Conservation (phyloP, 1,284 basidiomycete species). For the Cutaneotrichosporon cutaneum region DNA sequence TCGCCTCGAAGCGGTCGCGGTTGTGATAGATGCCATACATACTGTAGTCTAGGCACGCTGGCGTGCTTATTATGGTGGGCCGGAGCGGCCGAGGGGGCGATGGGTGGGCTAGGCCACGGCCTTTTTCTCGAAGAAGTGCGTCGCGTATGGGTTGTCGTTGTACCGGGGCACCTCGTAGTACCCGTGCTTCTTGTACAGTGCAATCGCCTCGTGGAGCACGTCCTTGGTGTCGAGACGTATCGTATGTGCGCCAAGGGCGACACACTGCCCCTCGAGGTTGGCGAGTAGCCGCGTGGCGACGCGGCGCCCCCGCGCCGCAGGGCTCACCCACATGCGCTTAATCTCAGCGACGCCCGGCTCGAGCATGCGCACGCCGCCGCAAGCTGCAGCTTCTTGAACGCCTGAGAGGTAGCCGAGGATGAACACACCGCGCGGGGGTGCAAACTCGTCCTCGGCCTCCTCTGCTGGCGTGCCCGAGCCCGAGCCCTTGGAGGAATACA, state of each 20-base stretch:
- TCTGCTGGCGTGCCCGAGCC: not conserved
- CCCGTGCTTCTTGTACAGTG: not conserved
- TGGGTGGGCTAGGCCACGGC: not conserved
- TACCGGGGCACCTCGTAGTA: slow-evolving; percentile 1
- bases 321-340: slow-evolving; percentile 4
- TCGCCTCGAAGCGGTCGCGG: too few species aligned
- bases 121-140: slow-evolving; percentile 3
- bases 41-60: not conserved
- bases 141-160: slow-evolving; percentile 5
- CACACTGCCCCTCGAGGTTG: not conserved
- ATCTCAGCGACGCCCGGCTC: slow-evolving; percentile 1
- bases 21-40: not conserved
- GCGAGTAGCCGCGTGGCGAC: not conserved
- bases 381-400: not conserved
- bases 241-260: not conserved
- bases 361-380: slow-evolving; percentile 1
- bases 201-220: not conserved
- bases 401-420: not conserved
- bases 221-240: slow-evolving; percentile 4
- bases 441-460: slow-evolving; percentile 1
- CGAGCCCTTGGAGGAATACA: not conserved
- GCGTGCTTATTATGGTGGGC: not conserved
- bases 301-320: not conserved
- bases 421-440: not conserved
- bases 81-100: not conserved